phyloP scores from a whole-genome alignment of 495 filamentous ascomycete genomes.

The Hypoxylon fuscum region DNA sequence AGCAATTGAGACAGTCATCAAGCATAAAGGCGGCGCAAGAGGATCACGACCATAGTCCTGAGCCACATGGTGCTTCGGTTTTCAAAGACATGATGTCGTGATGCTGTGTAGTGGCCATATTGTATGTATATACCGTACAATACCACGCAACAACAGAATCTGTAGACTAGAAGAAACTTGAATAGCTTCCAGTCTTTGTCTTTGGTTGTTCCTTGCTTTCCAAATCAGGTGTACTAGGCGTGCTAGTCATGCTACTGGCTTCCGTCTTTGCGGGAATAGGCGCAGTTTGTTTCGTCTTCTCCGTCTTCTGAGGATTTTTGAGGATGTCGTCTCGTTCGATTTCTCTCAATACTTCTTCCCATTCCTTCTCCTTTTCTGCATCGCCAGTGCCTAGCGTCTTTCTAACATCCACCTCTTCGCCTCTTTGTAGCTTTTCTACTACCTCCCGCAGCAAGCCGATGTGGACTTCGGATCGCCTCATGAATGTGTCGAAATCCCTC shows the following conservation, averaged over 20 bases:
- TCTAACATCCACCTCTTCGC: conserved; percentile 92
- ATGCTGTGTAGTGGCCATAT: conserved; percentile 4
- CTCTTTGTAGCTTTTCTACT: conserved; percentile 79
- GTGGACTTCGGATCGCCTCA: conserved; percentile 78
- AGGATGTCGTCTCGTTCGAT: conserved; percentile 79
- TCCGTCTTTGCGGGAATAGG: conserved; percentile 22
- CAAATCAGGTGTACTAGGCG: too few species aligned
- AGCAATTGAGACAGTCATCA: conserved; percentile 44
- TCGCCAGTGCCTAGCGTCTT: conserved; percentile 83
- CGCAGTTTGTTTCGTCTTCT: conserved; percentile 35
- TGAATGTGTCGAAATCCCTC: conserved; percentile 75
- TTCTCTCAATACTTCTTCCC: conserved; percentile 90
- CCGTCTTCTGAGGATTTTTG: conserved; percentile 58
- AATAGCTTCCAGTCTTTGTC: conserved; percentile 38
- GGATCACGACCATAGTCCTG: conserved; percentile 14
- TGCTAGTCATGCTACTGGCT: conserved; percentile 8
- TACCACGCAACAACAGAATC: conserved; percentile 3
- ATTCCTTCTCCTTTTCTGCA: conserved; percentile 77
- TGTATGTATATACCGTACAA: conserved; percentile 28
- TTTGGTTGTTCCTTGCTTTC: conserved; percentile 27
- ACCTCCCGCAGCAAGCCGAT: conserved; percentile 82
- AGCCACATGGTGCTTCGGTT: conserved; percentile 42
- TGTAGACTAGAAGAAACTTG: conserved; percentile 51
- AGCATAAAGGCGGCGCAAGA: conserved; percentile 9
- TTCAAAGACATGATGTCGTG: conserved; percentile 64